phyloP scores from a whole-genome alignment of 2,329 filamentous ascomycete genomes.

The Catunica adiposa region DNA sequence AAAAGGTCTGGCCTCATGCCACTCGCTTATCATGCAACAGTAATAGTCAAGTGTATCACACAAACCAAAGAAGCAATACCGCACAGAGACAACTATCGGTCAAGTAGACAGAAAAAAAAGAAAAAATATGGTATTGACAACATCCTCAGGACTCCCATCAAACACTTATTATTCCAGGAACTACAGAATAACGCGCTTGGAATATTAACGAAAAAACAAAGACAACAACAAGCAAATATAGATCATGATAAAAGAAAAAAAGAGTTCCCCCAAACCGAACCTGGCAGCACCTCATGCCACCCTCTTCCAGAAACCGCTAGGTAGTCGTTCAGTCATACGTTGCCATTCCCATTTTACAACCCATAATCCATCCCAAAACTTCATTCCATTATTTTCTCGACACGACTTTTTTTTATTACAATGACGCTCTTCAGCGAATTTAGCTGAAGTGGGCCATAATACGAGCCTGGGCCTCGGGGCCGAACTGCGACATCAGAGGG shows the following conservation, averaged over 20 bases:
- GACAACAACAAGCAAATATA: background rate
- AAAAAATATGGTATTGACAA: constrained; percentile 3
- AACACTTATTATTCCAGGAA: background rate
- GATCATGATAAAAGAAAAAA: constrained; percentile 1
- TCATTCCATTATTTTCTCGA: constrained; percentile 10
- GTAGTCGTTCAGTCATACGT: constrained; percentile 14
- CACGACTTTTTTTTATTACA: constrained; percentile 4
- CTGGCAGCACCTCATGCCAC: background rate
- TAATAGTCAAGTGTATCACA: too few relatives aligned
- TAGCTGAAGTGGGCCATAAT: constrained; percentile 67
- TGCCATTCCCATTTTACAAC: constrained; percentile 10
- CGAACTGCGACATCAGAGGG: constrained; percentile 57
- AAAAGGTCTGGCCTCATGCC: too few relatives aligned
- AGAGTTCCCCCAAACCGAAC: constrained; percentile 2
- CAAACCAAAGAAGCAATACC: too few relatives aligned
- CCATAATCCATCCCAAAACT: background rate
- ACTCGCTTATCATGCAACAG: too few relatives aligned
- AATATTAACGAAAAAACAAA: background rate
- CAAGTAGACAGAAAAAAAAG: background rate
- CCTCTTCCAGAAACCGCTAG: constrained; percentile 7
- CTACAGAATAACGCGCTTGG: background rate
- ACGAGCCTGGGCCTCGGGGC: constrained; percentile 62
- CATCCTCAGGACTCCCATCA: constrained; percentile 4
- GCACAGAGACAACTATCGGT: background rate
- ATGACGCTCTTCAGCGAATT: constrained; percentile 7